Evolutionary conservation across 108 stramenopile genomes (phyloP).

Genomic region (Skeletonema tropicum): DNA sequence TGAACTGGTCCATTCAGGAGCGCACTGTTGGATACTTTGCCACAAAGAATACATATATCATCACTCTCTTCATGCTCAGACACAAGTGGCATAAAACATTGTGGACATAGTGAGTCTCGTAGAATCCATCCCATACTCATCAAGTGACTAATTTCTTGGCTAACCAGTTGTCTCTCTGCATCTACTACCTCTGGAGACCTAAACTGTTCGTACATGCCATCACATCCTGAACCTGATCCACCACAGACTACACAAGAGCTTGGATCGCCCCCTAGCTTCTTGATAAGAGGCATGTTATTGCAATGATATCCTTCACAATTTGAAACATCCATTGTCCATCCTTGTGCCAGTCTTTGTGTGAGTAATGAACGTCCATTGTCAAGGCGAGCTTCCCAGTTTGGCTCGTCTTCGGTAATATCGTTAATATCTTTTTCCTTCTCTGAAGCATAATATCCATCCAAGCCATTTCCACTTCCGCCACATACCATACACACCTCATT

Average conservation of each 20-base stretch:
- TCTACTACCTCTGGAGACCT: slow-evolving; percentile 19
- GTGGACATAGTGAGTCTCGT: slow-evolving; percentile 22
- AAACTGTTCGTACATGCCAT: slow-evolving; percentile 24
- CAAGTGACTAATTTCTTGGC: slow-evolving; percentile 25
- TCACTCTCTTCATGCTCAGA: slow-evolving; percentile 12
- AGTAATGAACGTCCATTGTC: slow-evolving; percentile 22
- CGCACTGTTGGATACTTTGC: slow-evolving; percentile 9
- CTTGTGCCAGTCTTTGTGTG: slow-evolving; percentile 21
- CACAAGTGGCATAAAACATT: slow-evolving; percentile 35
- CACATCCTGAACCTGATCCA: slow-evolving; percentile 21
- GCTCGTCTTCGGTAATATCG: not conserved
- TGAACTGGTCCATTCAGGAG: not conserved
- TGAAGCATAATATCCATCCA: slow-evolving; percentile 24
- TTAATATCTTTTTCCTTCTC: not conserved
- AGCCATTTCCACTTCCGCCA: slow-evolving; percentile 20
- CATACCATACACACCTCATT: slow-evolving; percentile 21
- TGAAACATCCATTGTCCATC: slow-evolving; percentile 21
- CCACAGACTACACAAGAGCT: slow-evolving; percentile 34
- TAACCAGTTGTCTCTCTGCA: slow-evolving; percentile 26
- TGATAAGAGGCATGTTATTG: slow-evolving; percentile 24
- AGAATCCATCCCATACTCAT: slow-evolving; percentile 31
- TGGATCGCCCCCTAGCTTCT: slow-evolving; percentile 7
- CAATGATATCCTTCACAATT: slow-evolving; percentile 27
- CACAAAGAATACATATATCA: slow-evolving; percentile 39
- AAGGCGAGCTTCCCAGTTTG: slow-evolving; percentile 22